These are phyloP conservation scores for Phyllosticta ampelicida DNA, from an alignment of 2,329 filamentous ascomycete genomes.

Conservation along the genomic window DNA sequence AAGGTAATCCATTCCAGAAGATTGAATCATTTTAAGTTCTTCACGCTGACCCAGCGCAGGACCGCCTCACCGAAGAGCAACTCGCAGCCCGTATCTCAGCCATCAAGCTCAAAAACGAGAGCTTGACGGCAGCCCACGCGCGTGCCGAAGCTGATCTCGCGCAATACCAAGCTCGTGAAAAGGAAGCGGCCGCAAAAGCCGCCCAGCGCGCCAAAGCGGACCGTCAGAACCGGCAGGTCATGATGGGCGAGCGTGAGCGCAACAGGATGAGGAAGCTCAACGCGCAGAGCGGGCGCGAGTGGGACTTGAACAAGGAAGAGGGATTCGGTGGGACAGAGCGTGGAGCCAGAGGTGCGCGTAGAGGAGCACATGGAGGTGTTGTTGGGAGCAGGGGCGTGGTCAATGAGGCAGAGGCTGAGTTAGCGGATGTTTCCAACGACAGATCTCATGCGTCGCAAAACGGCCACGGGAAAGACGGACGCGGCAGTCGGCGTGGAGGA, in stretches of 20 bases:
- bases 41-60: constrained; percentile 25
- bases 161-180: constrained; percentile 53
- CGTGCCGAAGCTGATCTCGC: constrained; percentile 58
- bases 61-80: constrained; percentile 55
- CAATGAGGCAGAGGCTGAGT: background rate
- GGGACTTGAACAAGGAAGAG: constrained; percentile 53
- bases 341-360: constrained; percentile 30
- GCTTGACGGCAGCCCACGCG: constrained; percentile 49
- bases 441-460: constrained; percentile 15
- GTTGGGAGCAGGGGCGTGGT: background rate
- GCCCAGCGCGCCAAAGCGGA: constrained; percentile 35
- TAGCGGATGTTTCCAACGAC: background rate
- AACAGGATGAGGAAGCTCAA: constrained; percentile 50
- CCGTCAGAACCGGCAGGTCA: constrained; percentile 42
- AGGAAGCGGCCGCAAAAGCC: constrained; percentile 42
- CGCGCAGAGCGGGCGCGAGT: constrained; percentile 48
- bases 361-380: constrained; percentile 44
- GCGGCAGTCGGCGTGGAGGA: constrained; percentile 23
- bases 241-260: constrained; percentile 52
- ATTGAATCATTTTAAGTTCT: background rate
- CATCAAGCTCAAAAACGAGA: constrained; percentile 51
- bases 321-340: constrained; percentile 36
- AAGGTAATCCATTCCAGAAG: too few species aligned
- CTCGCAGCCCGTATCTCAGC: constrained; percentile 49
- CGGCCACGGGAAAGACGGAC: constrained; percentile 14